Percentiles rank a stretch among this genome's conserved stretches.
phyloP scores from a whole-genome alignment of 768 basidiomycete genomes.

The Hydnum rufescens region DNA sequence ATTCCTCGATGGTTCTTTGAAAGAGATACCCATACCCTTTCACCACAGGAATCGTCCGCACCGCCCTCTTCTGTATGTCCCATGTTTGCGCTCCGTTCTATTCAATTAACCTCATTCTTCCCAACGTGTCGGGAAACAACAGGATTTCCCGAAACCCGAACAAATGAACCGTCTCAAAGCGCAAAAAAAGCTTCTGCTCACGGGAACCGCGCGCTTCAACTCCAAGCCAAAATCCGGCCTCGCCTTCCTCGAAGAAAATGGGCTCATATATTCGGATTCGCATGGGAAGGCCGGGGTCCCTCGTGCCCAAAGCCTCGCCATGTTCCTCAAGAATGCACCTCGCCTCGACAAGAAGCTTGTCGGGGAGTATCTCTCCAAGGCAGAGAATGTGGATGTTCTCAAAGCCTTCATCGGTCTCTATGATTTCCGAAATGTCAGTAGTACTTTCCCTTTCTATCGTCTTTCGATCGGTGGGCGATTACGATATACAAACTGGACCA shows the following conservation, averaged over 20 bases:
- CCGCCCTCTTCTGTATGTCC: no score
- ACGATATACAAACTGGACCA: neutral
- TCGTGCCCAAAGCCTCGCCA: constrained; percentile 51
- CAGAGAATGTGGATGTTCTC: constrained; percentile 68
- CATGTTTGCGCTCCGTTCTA: no score
- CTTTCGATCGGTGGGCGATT: neutral
- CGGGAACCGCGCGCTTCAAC: constrained; percentile 78
- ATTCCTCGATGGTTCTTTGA: neutral
- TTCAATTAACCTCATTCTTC: no score
- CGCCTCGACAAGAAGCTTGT: constrained; percentile 81
- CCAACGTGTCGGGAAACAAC: neutral
- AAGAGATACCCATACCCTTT: neutral
- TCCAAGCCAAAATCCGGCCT: constrained; percentile 80
- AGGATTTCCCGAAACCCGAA: constrained; percentile 27
- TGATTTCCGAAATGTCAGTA: constrained; percentile 67
- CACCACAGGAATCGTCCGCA: no score
- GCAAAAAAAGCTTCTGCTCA: constrained; percentile 66
- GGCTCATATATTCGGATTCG: constrained; percentile 33
- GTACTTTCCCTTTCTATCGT: neutral
- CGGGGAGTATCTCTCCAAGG: constrained; percentile 81
- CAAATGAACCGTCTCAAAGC: constrained; percentile 51
- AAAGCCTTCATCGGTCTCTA: constrained; percentile 77
- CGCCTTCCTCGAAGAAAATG: constrained; percentile 80
- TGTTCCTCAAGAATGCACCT: constrained; percentile 66
- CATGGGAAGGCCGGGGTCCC: constrained; percentile 23